A percentile compares a stretch with the other conserved stretches of the same genome.
These are phyloP conservation scores for Cunninghamia lanceolata DNA, from an alignment of 75 land plant species.

Conservation along the genomic window DNA sequence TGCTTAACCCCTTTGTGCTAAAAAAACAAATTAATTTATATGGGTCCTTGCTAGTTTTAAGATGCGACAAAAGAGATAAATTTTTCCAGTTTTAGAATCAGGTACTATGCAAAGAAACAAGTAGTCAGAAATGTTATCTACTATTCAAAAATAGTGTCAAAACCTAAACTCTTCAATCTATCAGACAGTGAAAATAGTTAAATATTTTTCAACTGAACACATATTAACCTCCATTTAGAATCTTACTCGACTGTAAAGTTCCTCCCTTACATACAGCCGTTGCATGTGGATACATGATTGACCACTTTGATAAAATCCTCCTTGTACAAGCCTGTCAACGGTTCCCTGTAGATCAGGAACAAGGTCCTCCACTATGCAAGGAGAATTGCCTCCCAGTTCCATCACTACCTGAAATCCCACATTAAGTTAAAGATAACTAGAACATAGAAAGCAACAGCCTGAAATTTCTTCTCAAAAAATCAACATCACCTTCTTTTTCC, in stretches of 20 bases:
- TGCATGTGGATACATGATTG: constrained; percentile 52
- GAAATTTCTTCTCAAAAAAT: not conserved
- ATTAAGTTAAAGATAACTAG: not conserved
- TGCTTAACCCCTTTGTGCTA: not conserved
- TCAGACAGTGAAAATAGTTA: too few species aligned
- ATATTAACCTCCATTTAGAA: not conserved
- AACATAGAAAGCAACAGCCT: not conserved
- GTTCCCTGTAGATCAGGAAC: constrained; percentile 35
- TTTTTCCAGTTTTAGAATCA: not conserved
- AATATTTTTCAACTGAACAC: too few species aligned
- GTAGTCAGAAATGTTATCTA: too few species aligned
- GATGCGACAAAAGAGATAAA: not conserved
- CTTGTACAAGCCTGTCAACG: constrained; percentile 31
- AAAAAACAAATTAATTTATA: too few species aligned
- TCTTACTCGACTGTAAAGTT: constrained; percentile 31
- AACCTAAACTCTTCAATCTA: too few species aligned
- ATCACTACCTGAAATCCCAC: constrained; percentile 33
- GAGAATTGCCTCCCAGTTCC: constrained; percentile 52
- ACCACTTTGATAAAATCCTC: constrained; percentile 49
- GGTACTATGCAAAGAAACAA: not conserved
- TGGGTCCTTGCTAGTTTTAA: not conserved
- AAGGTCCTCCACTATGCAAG: constrained; percentile 42
- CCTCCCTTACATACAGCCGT: constrained; percentile 31
- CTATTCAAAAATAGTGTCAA: too few species aligned
- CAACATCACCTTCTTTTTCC: constrained; percentile 40